Evolutionary conservation across 2,329 filamentous ascomycete genomes (phyloP), one percentile per base, ranked within the genome.

Genomic region (Beauveria rudraprayagi): DNA sequence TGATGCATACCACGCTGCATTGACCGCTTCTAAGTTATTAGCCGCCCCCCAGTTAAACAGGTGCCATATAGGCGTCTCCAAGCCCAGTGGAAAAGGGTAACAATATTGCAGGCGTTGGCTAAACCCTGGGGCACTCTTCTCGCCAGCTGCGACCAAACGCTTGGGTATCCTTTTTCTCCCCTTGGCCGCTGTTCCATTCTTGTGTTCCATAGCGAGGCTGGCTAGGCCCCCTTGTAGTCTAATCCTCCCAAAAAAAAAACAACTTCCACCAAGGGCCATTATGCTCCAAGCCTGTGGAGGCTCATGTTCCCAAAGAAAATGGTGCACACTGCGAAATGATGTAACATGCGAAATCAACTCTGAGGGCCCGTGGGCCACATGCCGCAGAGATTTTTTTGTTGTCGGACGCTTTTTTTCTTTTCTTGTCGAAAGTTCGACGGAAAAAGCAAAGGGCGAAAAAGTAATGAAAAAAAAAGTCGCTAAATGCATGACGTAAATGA

Each of bases 401-500:
- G 73, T 73, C 71, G 67, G 68, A 64, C 70, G 70, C 63, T 54
- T 60, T 59, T 54, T 53, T 51, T 51, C 56, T 58, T 58, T 60
- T 74, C 69, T 71, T 75, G 70, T 67, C 70, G 68, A 66, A 48
- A 63, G 63, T 46, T 56, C 51, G 56, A 60, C 61, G 40, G 46
- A 47, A 58, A 61, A 47, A 58, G 55, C 37, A 37, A 53, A 26
- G 26, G 24, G 53, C 44, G 64, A 67, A 68, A 67, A 69, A 62
- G 60, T 62, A 67, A 66, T 68, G 65, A 69, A 69, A 66, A 70
- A 67, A 69, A 65, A 61, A 65, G 66, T 75, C 76, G 76, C 76
- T 78, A 76, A 75, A 78, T 78, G 76, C 73, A 73, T 74, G 72
- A 76, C 70, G 68, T 73, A 71, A 69, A 74, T 71, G 66, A 69